Conservation (phyloP, 2,329 filamentous ascomycete genomes). For the Hymenoscyphus fructigenus region DNA sequence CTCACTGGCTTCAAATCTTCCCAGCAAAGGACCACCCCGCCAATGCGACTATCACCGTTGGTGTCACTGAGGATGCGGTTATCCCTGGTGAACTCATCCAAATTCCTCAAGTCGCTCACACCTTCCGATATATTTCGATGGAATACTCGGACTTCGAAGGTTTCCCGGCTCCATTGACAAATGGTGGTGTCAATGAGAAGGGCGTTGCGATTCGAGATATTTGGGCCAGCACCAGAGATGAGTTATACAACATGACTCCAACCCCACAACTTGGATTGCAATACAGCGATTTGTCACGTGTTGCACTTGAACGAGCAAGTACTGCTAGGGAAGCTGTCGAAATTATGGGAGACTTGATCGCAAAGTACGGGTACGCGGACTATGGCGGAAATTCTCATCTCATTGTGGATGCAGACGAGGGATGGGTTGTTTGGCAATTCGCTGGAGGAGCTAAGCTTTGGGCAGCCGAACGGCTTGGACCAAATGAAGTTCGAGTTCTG, state of each 20-base stretch:
- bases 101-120: constrained; percentile 5
- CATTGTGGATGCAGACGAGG: constrained; percentile 1
- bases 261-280: constrained; percentile 1
- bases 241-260: constrained; percentile 6
- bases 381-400: constrained; percentile 7
- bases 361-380: constrained; percentile 5
- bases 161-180: constrained; percentile 1
- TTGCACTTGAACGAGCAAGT: constrained; percentile 1
- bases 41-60: constrained; percentile 5
- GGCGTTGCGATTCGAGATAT: constrained; percentile 5
- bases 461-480: constrained; percentile 4
- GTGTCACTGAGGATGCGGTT: neutral
- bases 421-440: constrained; percentile 5
- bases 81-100: neutral
- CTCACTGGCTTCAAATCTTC: constrained; percentile 6
- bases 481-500: neutral
- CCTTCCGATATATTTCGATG: neutral
- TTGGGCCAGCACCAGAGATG: neutral
- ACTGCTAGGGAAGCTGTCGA: constrained; percentile 3
- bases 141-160: constrained; percentile 3
- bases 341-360: constrained; percentile 1
- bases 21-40: neutral
- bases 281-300: constrained; percentile 4
- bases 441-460: constrained; percentile 3
- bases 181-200: constrained; percentile 6